Evolutionary conservation across 306 rosid species (phyloP), one percentile per base, ranked within the genome.

Genomic region (Mimosa pudica): DNA sequence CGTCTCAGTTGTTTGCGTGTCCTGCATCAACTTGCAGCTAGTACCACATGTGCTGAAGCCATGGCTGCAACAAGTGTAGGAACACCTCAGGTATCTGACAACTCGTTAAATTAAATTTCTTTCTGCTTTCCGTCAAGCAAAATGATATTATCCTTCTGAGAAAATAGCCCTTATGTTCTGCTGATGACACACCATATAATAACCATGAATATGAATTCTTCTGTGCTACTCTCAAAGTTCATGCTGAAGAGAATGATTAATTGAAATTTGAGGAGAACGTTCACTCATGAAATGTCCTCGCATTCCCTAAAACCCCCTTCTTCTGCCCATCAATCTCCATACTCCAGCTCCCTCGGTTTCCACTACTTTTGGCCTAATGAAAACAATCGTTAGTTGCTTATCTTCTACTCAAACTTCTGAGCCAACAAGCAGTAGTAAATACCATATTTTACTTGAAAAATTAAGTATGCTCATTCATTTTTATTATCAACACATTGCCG

Each of bases 11-110:
- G 99, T 84, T 86, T 95, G 83, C 98, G 99, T 16, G 97, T 95
- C 77, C 89, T 95, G 75, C 99, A 95, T 91, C 99, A 95, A 81
- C 92, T 95, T 79, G 99, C 99, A 42, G 99, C 93, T 79, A 95
- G 99, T 83, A 95, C 99, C 78, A 93, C 83, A 0, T 95, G 99
- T 82, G 99, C 99, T 71, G 99, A 95, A 89, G 98, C 99, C 72
- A 95, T 95, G 99, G 99, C 99, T 60, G 99, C 99, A 80, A 95
- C 99, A 77, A 95, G 99, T 84, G 96, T 77, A 2, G 99, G 99
- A 84, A 85, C 96, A 55, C 99, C 99, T 79, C 99, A 93, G 99
- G 99, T 95, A 80, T 75, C 65, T 81, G 74, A 62, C 47, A 57
- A 73, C 55, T 47, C 36, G 41, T 18, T 69, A 42, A 71, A 67